Base-by-base conservation (phyloP, 176 grass and related monocot genomes). In the Stipa capillata region DNA sequence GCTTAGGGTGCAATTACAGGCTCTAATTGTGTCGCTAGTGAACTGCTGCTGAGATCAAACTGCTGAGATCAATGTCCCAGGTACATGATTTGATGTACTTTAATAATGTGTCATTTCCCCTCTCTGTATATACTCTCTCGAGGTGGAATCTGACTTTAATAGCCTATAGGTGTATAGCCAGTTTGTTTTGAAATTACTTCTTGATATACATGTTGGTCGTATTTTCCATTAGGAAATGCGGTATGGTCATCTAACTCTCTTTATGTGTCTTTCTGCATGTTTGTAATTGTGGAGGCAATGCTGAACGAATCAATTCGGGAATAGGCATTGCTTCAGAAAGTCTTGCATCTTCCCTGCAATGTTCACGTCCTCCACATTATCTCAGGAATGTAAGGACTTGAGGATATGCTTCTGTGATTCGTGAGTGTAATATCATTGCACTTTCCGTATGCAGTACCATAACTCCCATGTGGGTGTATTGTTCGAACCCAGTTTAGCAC, bases 301-400 rank as follows among this genome's bases (percentile, higher is more conserved):
- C 28, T 72, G n/a, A 36, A 40, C 40, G 44, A 42, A 74, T 54
- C 15, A 39, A 20, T 20, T 80, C 23, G 25, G n/a, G 18, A 51
- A 14, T 40, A 18, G 23, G 23, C 4, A 53, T 49, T 63, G 21
- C 31, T 71, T 49, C 10, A 62, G 42, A 20, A 73, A 75, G 16
- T 33, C 20, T 33, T 31, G 13, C 2, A 41, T 15, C 45, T 5
- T 21, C 54, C 4, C 48, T 63, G 17, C 24, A 43, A 44, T 4
- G 33, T 77, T 84, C 82, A 36, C 42, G 11, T 47, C 39, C 54
- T 70, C 55, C 74, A 34, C 25, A 62, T 77, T 32, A 32, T 53
- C 37, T 39, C 50, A 16, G 71, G 71, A 39, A 74, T 8, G n/a
- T 12, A 74, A 36, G n/a, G n/a, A 39, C 32, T 7, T 2, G 7